phyloP scores from a whole-genome alignment of 2,329 filamentous ascomycete species.

The Trichophyton equinum region DNA sequence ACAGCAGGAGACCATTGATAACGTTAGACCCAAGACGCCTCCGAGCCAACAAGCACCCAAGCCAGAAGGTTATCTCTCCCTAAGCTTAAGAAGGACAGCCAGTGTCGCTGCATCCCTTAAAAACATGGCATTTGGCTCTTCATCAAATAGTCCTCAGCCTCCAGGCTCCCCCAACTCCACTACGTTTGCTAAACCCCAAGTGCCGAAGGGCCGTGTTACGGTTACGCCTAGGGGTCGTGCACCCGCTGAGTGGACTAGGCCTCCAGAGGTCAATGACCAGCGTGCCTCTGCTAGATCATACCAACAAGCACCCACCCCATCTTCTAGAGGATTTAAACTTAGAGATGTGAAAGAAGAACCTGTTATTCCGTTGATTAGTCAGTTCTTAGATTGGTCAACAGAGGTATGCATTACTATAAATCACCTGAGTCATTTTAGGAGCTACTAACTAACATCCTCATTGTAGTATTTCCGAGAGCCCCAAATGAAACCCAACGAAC shows the following conservation, averaged over 20 bases:
- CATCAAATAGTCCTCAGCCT: constrained; percentile 17
- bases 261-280: constrained; percentile 64
- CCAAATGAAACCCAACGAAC: constrained; percentile 93
- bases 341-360: constrained; percentile 49
- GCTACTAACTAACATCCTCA: constrained; percentile 11
- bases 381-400: constrained; percentile 88
- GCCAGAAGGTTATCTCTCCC: constrained; percentile 48
- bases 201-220: constrained; percentile 24
- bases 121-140: constrained; percentile 43
- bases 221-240: constrained; percentile 39
- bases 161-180: constrained; percentile 15
- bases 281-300: constrained; percentile 56
- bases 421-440: background rate
- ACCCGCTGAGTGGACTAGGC: constrained; percentile 47
- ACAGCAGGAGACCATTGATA: constrained; percentile 24
- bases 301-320: constrained; percentile 61
- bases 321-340: constrained; percentile 61
- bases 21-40: constrained; percentile 34
- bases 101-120: constrained; percentile 54
- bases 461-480: constrained; percentile 82
- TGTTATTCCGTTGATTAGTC: constrained; percentile 62
- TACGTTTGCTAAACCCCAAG: constrained; percentile 13
- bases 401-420: constrained; percentile 39
- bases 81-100: constrained; percentile 49
- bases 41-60: constrained; percentile 39